Evolutionary conservation across 306 rosid species (phyloP).

Genomic region (Cicer cuneatum): DNA sequence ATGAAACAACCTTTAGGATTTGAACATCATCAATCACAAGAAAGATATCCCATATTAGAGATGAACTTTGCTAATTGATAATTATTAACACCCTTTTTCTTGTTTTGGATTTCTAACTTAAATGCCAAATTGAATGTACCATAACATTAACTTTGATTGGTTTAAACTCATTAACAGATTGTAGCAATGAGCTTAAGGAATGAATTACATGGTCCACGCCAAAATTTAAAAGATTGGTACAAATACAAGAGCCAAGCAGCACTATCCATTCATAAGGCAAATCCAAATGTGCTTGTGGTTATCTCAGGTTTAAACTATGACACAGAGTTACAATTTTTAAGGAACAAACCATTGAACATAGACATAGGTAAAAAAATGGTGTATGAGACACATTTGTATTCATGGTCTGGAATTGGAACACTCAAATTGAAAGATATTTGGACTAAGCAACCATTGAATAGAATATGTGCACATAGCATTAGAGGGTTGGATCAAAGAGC

Average conservation of each 20-base stretch:
- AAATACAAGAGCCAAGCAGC: slow-evolving; percentile 52
- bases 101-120: neutral
- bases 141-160: neutral
- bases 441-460: slow-evolving; percentile 55
- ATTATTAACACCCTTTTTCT: too few species aligned
- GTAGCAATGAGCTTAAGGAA: slow-evolving; percentile 67
- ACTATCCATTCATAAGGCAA: slow-evolving; percentile 46
- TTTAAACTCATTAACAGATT: slow-evolving; percentile 43
- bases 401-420: slow-evolving; percentile 56
- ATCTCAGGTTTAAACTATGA: slow-evolving; percentile 62
- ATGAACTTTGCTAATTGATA: too few species aligned
- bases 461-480: slow-evolving; percentile 48
- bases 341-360: slow-evolving; percentile 39
- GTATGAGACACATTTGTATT: slow-evolving; percentile 58
- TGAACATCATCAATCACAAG: neutral
- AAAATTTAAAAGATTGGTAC: slow-evolving; percentile 53
- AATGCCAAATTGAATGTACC: neutral
- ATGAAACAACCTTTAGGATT: too few species aligned
- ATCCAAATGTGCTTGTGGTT: slow-evolving; percentile 54
- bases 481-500: slow-evolving; percentile 47
- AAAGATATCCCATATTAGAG: too few species aligned
- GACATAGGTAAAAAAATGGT: slow-evolving; percentile 52
- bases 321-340: slow-evolving; percentile 57
- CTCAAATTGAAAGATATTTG: slow-evolving; percentile 50
- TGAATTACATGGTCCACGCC: slow-evolving; percentile 61